Percentiles rank a stretch among this genome's conserved stretches.
phyloP scores from a whole-genome alignment of 768 basidiomycete species.

The Boletus rubroflammeus region DNA sequence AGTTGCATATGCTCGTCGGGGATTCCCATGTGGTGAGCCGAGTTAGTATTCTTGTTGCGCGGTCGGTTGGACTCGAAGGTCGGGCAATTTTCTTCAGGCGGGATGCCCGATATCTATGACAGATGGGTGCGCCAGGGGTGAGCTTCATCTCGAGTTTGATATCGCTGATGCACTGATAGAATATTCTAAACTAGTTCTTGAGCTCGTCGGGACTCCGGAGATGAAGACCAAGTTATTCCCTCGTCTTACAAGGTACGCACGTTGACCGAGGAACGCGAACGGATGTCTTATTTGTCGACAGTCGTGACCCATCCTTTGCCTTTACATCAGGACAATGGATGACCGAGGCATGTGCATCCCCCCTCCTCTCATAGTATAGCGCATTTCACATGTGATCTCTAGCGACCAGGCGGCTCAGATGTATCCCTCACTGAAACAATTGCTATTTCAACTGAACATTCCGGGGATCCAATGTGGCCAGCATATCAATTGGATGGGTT shows the following conservation, averaged over 20 bases:
- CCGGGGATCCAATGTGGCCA: constrained; percentile 41
- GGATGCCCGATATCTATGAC: constrained; percentile 79
- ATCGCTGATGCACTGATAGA: neutral
- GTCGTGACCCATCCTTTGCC: constrained; percentile 57
- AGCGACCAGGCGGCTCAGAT: constrained; percentile 74
- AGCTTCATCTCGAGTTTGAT: constrained; percentile 2
- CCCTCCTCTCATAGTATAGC: neutral
- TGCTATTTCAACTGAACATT: constrained; percentile 39
- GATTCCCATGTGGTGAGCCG: constrained; percentile 58
- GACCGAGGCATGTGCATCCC: constrained; percentile 53
- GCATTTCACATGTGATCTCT: neutral
- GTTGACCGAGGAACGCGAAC: neutral
- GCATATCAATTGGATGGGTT: constrained; percentile 62
- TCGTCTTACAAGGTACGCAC: constrained; percentile 54
- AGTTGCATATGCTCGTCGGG: constrained; percentile 56
- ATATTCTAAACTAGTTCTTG: constrained; percentile 44
- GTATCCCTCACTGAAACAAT: constrained; percentile 70
- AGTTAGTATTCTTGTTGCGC: neutral
- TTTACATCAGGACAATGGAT: constrained; percentile 84
- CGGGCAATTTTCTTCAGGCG: constrained; percentile 36
- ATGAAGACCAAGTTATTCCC: constrained; percentile 59
- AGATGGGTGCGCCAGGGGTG: constrained; percentile 67
- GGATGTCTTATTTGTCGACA: constrained; percentile 20
- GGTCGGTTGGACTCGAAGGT: neutral
- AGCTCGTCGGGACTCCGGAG: constrained; percentile 55